phyloP scores from a whole-genome alignment of 148 eudicot genomes.

The Diospyros lotus region DNA sequence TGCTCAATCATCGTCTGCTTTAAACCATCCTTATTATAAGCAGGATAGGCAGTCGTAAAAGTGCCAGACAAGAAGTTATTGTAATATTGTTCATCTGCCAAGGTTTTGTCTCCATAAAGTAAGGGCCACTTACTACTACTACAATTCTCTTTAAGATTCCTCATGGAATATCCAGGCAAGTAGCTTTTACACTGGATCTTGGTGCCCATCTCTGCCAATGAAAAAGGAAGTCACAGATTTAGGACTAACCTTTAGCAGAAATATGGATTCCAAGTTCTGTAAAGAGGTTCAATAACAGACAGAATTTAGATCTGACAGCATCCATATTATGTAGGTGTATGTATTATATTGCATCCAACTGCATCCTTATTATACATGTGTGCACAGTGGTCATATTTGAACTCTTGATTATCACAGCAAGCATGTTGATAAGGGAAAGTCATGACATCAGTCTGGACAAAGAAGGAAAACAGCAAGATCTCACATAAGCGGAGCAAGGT shows the following conservation, averaged over 20 bases:
- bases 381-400: no score
- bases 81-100: slow-evolving; percentile 51
- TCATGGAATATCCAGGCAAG: slow-evolving; percentile 69
- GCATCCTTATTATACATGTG: no score
- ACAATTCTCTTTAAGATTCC: slow-evolving; percentile 64
- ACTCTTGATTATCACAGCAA: neutral
- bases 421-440: neutral
- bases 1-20: slow-evolving; percentile 89
- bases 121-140: slow-evolving; percentile 66
- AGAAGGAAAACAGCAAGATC: neutral
- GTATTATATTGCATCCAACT: no score
- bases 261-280: neutral
- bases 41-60: slow-evolving; percentile 37
- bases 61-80: slow-evolving; percentile 43
- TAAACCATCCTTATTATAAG: slow-evolving; percentile 48
- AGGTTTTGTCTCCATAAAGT: slow-evolving; percentile 48
- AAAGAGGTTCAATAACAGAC: neutral
- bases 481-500: neutral
- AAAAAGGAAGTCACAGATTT: slow-evolving; percentile 11
- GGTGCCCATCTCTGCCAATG: slow-evolving; percentile 76
- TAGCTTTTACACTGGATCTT: slow-evolving; percentile 61
- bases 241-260: neutral
- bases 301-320: neutral
- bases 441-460: neutral
- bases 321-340: neutral